Percentiles rank a stretch among this genome's conserved stretches.
phyloP scores from a whole-genome alignment of 176 grass and related monocot genomes.

The Saccharum spontaneum region DNA sequence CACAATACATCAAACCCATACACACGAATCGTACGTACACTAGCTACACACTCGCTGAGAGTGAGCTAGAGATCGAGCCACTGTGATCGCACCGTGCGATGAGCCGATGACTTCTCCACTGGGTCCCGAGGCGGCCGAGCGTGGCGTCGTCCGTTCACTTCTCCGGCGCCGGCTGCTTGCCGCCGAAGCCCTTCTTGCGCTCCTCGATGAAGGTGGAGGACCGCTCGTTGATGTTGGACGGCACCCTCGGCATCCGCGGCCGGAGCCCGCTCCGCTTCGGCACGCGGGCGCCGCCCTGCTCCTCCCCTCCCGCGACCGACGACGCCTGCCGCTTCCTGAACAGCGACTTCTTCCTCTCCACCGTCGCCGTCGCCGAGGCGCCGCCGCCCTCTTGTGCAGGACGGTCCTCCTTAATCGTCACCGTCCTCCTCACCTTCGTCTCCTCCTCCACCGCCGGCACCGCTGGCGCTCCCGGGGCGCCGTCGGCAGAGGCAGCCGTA shows the following conservation, averaged over 20 bases:
- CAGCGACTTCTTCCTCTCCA: constrained; percentile 36
- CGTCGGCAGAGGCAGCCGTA: neutral
- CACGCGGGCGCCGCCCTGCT: neutral
- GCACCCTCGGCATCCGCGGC: constrained; percentile 47
- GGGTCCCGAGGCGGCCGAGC: no score
- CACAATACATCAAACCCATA: no score
- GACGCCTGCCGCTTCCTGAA: constrained; percentile 44
- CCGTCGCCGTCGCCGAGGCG: neutral
- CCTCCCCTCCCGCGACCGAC: neutral
- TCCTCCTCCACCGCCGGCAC: neutral
- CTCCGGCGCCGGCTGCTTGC: constrained; percentile 35
- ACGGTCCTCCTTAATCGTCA: constrained; percentile 40
- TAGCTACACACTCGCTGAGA: no score
- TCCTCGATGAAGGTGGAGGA: constrained; percentile 44
- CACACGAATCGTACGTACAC: no score
- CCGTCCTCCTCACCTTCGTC: constrained; percentile 35
- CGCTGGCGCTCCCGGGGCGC: neutral
- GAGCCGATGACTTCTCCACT: no score
- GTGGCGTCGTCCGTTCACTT: constrained; percentile 13
- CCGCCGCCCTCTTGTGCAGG: neutral
- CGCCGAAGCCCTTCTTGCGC: constrained; percentile 33
- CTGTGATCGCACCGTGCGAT: no score
- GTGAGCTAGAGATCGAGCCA: no score
- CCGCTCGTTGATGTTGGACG: constrained; percentile 50
- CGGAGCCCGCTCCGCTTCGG: constrained; percentile 31